A percentile compares a stretch with the other conserved stretches of the same genome.
Conservation (phyloP, 75 land plant genomes). For the Ceratopteris richardii region DNA sequence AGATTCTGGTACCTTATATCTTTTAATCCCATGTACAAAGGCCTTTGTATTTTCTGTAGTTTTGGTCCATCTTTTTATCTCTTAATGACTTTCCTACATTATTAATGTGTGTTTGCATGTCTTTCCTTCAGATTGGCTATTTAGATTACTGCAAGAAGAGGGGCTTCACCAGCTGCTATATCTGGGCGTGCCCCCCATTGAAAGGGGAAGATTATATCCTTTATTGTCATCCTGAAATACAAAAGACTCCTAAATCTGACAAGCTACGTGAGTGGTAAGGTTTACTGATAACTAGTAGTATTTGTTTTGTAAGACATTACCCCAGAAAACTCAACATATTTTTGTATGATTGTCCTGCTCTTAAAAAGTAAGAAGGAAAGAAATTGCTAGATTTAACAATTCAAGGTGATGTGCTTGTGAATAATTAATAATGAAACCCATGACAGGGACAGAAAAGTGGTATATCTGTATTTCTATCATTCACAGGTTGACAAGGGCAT, state of each 20-base stretch:
- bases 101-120: neutral
- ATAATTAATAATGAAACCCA: too few species aligned
- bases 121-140: slow-evolving; percentile 66
- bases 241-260: slow-evolving; percentile 94
- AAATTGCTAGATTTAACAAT: too few species aligned
- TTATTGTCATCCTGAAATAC: slow-evolving; percentile 98
- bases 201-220: slow-evolving; percentile 98
- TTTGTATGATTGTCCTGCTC: too few species aligned
- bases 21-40: neutral
- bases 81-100: neutral
- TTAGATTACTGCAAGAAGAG: slow-evolving; percentile 90
- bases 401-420: too few species aligned
- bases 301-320: too few species aligned
- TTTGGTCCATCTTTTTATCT: neutral
- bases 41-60: neutral
- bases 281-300: too few species aligned
- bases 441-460: too few species aligned
- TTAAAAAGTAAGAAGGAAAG: too few species aligned
- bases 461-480: too few species aligned
- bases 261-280: slow-evolving; percentile 92
- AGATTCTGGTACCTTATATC: slow-evolving; percentile 70
- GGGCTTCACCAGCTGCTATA: slow-evolving; percentile 94
- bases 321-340: too few species aligned
- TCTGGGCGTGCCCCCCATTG: slow-evolving; percentile 97
- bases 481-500: too few species aligned